Evolutionary conservation across 2,329 filamentous ascomycete species (phyloP), one percentile per base, ranked within the genome.

Genomic region (Nannizziopsis barbatae): DNA sequence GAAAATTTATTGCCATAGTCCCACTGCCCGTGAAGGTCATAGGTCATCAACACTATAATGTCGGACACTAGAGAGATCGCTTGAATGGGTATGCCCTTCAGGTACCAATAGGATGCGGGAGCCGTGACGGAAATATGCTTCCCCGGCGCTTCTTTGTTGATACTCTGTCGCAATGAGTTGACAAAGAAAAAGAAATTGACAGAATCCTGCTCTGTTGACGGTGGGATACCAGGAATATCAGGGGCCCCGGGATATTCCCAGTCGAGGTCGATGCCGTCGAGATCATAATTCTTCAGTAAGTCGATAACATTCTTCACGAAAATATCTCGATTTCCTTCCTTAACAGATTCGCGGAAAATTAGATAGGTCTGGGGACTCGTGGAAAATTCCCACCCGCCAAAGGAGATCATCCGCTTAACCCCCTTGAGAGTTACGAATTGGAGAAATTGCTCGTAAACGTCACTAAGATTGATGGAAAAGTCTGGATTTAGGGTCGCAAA

Each of bases 371-470:
- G 56, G 0, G 64, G 58, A 2, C 60, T 57, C 0, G 69, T 70
- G 2, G 60, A 67, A 50, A 65, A 65, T 20, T 56, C 57, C 70
- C 70, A 71, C 20, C 69, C 69, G 15, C 69, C 69, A 50, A 72
- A 63, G 1, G 67, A 65, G 4, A 72, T 17, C 27, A 73, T 65
- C 31, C 54, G 56, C 52, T 71, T 68, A 35, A 50, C 32, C 2
- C 37, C 50, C 1, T 11, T 15, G 4, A 54, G 18, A 2, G 27
- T 12, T 5, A 35, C 20, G 17, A 54, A 49, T 3, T 15, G 17
- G 8, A 35, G 12, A 14, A 54, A 49, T 11, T 51, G 42, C 4
- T 48, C 41, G 22, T 50, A 44, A 9, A 57, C 50, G 11, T 53
- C 51, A 52, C 12, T 54, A 15, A 62, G 52, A 11, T 58, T 42